These are phyloP conservation scores for Pseudomassariella vexata DNA, from an alignment of 2,329 filamentous ascomycete genomes.

Conservation along the genomic window DNA sequence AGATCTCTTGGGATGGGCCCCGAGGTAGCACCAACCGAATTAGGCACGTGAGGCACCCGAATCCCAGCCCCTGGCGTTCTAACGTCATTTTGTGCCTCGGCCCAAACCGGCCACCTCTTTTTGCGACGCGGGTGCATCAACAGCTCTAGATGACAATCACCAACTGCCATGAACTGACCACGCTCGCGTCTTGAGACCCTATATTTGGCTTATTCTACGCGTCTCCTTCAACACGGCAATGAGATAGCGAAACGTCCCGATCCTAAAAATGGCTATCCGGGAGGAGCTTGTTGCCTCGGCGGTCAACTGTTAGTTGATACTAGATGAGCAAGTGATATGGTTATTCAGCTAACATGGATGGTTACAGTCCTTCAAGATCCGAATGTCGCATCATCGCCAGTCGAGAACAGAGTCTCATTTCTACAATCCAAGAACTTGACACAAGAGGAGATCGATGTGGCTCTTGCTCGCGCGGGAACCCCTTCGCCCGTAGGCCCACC, in stretches of 20 bases:
- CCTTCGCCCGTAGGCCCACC: conserved; percentile 44
- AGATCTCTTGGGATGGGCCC: too few species aligned
- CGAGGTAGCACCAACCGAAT: too few species aligned
- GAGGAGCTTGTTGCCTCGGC: conserved; percentile 58
- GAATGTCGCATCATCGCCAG: conserved; percentile 79
- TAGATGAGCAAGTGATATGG: neutral
- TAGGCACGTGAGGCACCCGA: too few species aligned
- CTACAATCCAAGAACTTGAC: conserved; percentile 95
- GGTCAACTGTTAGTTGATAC: conserved; percentile 19
- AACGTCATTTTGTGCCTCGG: too few species aligned
- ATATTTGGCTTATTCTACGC: too few species aligned
- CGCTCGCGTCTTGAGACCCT: too few species aligned
- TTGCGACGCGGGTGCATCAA: too few species aligned
- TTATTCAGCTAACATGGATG: neutral
- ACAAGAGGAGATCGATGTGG: conserved; percentile 85
- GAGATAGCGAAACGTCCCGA: conserved; percentile 1
- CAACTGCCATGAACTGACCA: too few species aligned
- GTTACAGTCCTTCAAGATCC: conserved; percentile 95
- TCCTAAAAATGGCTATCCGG: conserved; percentile 66
- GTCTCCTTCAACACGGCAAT: neutral
- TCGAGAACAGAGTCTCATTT: conserved; percentile 90
- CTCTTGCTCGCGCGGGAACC: conserved; percentile 65
- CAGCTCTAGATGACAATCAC: too few species aligned
- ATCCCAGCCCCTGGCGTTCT: too few species aligned
- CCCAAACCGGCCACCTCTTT: too few species aligned